Evolutionary conservation across 768 basidiomycete genomes (phyloP).

Genomic region (Coprinopsis marcescibilis): DNA sequence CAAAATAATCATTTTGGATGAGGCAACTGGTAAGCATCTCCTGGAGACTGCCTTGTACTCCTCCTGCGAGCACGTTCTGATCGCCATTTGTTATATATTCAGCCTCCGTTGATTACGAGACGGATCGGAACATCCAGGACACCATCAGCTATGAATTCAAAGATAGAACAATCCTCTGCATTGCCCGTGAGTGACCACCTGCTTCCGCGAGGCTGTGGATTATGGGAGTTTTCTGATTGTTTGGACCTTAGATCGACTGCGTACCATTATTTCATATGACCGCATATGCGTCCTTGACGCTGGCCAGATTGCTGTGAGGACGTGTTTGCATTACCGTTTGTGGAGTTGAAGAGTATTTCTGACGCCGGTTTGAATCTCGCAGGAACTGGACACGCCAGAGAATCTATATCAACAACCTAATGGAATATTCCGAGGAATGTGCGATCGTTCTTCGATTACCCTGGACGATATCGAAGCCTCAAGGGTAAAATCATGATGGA

Average conservation of each 20-base stretch:
- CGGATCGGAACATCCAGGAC: constrained; percentile 85
- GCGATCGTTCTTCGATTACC: constrained; percentile 72
- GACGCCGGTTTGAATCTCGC: no score
- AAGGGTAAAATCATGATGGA: constrained; percentile 20
- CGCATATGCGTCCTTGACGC: constrained; percentile 54
- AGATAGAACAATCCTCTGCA: constrained; percentile 81
- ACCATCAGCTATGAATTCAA: constrained; percentile 83
- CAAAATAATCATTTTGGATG: constrained; percentile 82
- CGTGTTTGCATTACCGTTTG: neutral
- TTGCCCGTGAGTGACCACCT: constrained; percentile 58
- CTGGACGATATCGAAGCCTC: constrained; percentile 59
- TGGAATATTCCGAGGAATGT: constrained; percentile 84
- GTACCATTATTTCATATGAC: constrained; percentile 86
- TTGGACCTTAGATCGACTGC: constrained; percentile 57
- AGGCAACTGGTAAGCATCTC: constrained; percentile 60
- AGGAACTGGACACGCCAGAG: constrained; percentile 81
- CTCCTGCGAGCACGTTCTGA: neutral
- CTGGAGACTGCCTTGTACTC: neutral
- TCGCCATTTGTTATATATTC: constrained; percentile 6
- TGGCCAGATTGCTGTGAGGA: constrained; percentile 5
- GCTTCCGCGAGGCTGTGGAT: neutral
- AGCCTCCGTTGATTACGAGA: constrained; percentile 88
- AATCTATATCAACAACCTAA: constrained; percentile 49
- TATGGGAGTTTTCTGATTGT: neutral
- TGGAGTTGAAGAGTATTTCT: neutral